Base-by-base conservation (phyloP, 805 yeast genomes). In the Cyberlindnera misumaiensis region DNA sequence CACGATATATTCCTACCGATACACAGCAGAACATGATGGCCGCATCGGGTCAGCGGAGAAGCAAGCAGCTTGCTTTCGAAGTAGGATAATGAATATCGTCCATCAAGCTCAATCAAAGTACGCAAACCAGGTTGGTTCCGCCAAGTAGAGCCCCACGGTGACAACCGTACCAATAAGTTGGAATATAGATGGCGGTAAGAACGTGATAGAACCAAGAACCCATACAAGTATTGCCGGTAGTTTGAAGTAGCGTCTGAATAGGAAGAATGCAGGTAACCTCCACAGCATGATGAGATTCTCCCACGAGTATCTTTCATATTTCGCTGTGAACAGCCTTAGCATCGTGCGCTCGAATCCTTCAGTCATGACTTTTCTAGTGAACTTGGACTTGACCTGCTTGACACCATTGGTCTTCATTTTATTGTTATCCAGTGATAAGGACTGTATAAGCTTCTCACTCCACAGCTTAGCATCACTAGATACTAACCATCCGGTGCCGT, bases 401-500 rank as follows among this genome's bases (percentile, higher is more conserved):
- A 52, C 45, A 6, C 69, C 69, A 45, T 58, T 63, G 10, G 26
- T 28, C 5, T 32, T n/a, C 28, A 58, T 53, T 15, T 16, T 22
- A 3, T 34, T 15, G 12, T 36, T 43, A 13, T 49, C 44, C 5
- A 64, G 45, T 11, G 47, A 38, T 32, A 64, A 62, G 13, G 68
- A 67, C 13, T 65, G 59, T 15, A 58, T 53, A 48, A 83, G 56
- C 2, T 70, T 72, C 13, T 64, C 51, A 4, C 76, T 63, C 94
- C 94, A 83, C 32, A 60, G 56, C 5, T 58, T 57, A 3, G 69
- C 64, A 31, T 70, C 67, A 1, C 75, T 63, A 12, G 65, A 67
- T 30, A 71, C 70, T 11, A 73, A 67, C 67, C 77, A 83, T 0
- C 94, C 94, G 0, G 88, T 82, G 8, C 81, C 78, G 11, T 52